These are phyloP conservation scores for Penicillium freii DNA, from an alignment of 2,329 filamentous ascomycete genomes.

Conservation along the genomic window DNA sequence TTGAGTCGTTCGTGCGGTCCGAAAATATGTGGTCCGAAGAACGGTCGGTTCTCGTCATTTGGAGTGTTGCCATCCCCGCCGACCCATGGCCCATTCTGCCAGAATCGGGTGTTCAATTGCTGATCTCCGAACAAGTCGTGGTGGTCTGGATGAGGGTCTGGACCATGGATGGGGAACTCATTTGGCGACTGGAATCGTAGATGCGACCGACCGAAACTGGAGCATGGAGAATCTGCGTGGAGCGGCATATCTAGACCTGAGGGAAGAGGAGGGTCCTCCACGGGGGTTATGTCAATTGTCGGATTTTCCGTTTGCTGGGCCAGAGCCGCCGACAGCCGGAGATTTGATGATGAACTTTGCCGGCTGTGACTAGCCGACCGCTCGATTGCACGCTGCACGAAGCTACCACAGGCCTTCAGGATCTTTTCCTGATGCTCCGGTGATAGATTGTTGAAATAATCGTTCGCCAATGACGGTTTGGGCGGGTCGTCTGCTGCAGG, in stretches of 20 bases:
- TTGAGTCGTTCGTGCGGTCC: slow-evolving; percentile 44
- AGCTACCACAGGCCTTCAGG: slow-evolving; percentile 44
- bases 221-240: slow-evolving; percentile 44
- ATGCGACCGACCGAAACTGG: slow-evolving; percentile 44
- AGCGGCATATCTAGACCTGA: slow-evolving; percentile 39
- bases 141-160: slow-evolving; percentile 40
- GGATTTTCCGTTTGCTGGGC: slow-evolving; percentile 42
- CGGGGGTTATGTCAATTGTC: slow-evolving; percentile 44
- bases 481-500: slow-evolving; percentile 36
- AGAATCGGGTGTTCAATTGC: slow-evolving; percentile 46
- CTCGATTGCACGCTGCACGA: slow-evolving; percentile 41
- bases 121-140: slow-evolving; percentile 47
- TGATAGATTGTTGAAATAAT: slow-evolving; percentile 42
- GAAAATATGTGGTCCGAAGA: slow-evolving; percentile 41
- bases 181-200: slow-evolving; percentile 44
- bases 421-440: slow-evolving; percentile 44
- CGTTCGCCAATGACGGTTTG: slow-evolving; percentile 42
- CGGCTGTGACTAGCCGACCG: slow-evolving; percentile 39
- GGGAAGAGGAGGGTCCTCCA: slow-evolving; percentile 37
- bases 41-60: slow-evolving; percentile 43
- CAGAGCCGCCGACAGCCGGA: slow-evolving; percentile 39
- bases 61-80: slow-evolving; percentile 44
- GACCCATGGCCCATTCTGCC: slow-evolving; percentile 45
- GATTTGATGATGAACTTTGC: slow-evolving; percentile 38
- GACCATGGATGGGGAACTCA: slow-evolving; percentile 40